Evolutionary conservation across 2,329 filamentous ascomycete genomes (phyloP).

Genomic region (Penicillium sp.): DNA sequence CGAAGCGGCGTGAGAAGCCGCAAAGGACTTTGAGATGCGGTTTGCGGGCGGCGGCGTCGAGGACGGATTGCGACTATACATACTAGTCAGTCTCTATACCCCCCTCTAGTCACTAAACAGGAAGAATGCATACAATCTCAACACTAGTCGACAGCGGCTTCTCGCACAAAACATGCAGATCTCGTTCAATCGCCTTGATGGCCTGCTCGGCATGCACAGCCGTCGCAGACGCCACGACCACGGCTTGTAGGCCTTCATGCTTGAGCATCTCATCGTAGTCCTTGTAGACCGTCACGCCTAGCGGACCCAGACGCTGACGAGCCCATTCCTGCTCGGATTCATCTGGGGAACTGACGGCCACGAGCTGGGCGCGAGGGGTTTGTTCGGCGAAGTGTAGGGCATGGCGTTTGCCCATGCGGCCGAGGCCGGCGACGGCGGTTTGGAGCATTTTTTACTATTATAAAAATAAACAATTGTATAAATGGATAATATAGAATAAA

Average conservation of each 20-base stretch:
- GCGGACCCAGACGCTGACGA: constrained; percentile 47
- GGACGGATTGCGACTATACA: background rate
- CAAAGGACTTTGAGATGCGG: constrained; percentile 64
- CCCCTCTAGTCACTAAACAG: background rate
- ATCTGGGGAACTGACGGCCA: constrained; percentile 48
- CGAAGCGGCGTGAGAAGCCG: constrained; percentile 64
- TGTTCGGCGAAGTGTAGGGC: constrained; percentile 47
- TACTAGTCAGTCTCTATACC: background rate
- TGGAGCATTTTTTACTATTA: constrained; percentile 25
- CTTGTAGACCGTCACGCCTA: constrained; percentile 51
- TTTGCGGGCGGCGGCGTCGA: constrained; percentile 46
- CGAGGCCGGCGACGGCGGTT: constrained; percentile 48
- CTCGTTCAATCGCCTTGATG: constrained; percentile 53
- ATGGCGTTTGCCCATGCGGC: constrained; percentile 51
- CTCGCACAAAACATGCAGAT: constrained; percentile 57
- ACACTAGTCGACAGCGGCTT: constrained; percentile 53
- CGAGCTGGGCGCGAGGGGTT: constrained; percentile 47
- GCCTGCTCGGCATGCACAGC: constrained; percentile 55
- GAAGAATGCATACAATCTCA: constrained; percentile 54
- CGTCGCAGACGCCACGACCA: constrained; percentile 54
- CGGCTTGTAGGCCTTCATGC: constrained; percentile 53
- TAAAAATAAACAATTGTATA: background rate
- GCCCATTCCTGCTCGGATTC: constrained; percentile 49
- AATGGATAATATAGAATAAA: background rate
- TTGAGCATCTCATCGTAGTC: constrained; percentile 56